Evolutionary conservation across 768 basidiomycete species (phyloP).

Genomic region (Suillus clintonianus): DNA sequence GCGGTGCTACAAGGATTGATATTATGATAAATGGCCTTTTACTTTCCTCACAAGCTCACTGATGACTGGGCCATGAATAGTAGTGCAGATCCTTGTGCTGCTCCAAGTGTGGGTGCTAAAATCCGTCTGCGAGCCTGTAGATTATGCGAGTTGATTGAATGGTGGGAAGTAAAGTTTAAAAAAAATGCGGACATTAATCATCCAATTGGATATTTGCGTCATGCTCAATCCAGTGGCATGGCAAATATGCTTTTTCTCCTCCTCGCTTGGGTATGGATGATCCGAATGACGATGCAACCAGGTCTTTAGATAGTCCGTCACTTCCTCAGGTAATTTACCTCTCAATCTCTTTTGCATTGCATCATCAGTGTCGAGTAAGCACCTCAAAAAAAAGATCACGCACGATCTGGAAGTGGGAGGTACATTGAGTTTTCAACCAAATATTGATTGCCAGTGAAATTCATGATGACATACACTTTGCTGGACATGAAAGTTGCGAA

Average conservation of each 20-base stretch:
- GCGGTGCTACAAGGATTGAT: too few relatives aligned
- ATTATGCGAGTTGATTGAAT: constrained; percentile 13
- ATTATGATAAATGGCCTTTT: too few relatives aligned
- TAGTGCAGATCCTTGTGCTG: constrained; percentile 71
- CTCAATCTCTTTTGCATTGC: too few relatives aligned
- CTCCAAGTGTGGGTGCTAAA: constrained; percentile 78
- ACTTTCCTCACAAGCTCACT: too few relatives aligned
- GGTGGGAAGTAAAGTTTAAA: constrained; percentile 26
- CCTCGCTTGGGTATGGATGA: constrained; percentile 87
- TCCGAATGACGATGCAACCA: constrained; percentile 89
- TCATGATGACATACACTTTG: neutral
- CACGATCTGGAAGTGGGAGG: neutral
- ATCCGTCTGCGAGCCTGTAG: constrained; percentile 77
- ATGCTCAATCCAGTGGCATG: constrained; percentile 84
- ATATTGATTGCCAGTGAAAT: neutral
- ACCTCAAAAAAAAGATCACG: neutral
- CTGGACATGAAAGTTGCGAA: neutral
- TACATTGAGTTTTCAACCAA: neutral
- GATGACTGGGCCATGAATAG: too few relatives aligned
- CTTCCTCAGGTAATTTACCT: constrained; percentile 88
- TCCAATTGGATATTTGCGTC: constrained; percentile 91
- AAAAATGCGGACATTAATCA: constrained; percentile 71
- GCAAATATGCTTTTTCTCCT: constrained; percentile 89
- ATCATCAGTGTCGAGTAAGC: neutral
- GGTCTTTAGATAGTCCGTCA: constrained; percentile 85